These are phyloP conservation scores for Backusella psychrophila DNA, from an alignment of 192 early-diverging fungal genomes.

Conservation along the genomic window DNA sequence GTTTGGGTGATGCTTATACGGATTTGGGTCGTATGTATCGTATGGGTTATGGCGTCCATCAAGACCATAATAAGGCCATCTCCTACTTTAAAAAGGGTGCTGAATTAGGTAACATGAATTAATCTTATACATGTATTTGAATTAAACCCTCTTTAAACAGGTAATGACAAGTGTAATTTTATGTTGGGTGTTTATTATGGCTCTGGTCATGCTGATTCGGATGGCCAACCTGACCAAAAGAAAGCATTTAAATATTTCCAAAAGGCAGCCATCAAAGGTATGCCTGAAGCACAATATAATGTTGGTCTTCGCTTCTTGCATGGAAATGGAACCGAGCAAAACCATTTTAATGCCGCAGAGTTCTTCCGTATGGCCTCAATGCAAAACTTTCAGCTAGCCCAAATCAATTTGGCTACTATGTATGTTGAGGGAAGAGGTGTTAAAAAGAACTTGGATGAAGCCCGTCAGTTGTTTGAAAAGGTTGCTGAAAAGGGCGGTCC, in stretches of 20 bases:
- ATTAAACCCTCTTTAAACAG: not conserved
- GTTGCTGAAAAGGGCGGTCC: conserved; percentile 28
- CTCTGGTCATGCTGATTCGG: conserved; percentile 12
- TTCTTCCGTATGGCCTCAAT: conserved; percentile 50
- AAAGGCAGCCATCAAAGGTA: conserved; percentile 45
- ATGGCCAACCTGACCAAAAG: conserved; percentile 24
- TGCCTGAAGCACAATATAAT: conserved; percentile 57
- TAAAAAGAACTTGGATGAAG: conserved; percentile 28
- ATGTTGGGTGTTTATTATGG: conserved; percentile 35
- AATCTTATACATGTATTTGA: not conserved
- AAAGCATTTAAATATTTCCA: conserved; percentile 49
- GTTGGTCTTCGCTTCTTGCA: conserved; percentile 41
- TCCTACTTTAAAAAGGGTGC: conserved; percentile 33
- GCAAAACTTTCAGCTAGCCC: conserved; percentile 48
- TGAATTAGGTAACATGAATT: conserved; percentile 9
- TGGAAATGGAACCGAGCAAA: conserved; percentile 44
- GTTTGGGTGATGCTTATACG: conserved; percentile 34
- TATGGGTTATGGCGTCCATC: conserved; percentile 34
- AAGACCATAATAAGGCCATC: conserved; percentile 36
- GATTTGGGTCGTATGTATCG: conserved; percentile 45
- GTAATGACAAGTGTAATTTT: conserved; percentile 39
- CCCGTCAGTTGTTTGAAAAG: conserved; percentile 22
- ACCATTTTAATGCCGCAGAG: conserved; percentile 43
- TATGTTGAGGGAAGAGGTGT: conserved; percentile 38
- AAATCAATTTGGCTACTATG: conserved; percentile 42